Base-by-base conservation (phyloP, 139 green algal genomes). In the Volvox africanus region DNA sequence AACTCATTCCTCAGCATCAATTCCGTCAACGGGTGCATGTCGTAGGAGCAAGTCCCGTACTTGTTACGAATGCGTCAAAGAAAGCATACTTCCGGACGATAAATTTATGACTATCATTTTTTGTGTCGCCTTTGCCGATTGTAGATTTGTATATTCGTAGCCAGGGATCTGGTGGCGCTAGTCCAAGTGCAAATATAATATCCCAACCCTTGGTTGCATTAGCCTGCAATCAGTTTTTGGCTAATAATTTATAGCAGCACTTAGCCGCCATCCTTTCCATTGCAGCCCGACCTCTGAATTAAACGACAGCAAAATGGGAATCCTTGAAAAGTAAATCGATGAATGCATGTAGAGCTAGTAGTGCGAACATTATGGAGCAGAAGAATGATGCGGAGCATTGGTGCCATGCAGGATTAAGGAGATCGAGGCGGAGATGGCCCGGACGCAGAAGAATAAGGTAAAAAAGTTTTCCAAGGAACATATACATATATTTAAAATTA, bases 391-490 rank as follows among this genome's bases (percentile, higher is more conserved):
- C 18, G 3, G 68, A 35, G 9, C 28, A 11, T 89, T 81, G 0
- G 22, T 26, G 13, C 55, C 32, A 14, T 79, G 79, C 94, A 98
- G 95, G 86, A 99, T 99, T 61, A 97, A 98, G 93, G 98, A 99
- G 69, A 99, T 99, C 82, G 98, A 99, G 96, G 61, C 94, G 61
- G 98, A 99, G 94, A 99, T 99, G 97, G 81, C 82, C 71, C 93
- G 97, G 28, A 99, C 98, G 24, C 98, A 99, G 93, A 99, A 99
- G 92, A 99, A 99, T 93, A 99, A 99, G 95, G 97, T 97, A 30
- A 35, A 21, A 32, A 75, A 55, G 44, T 55, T 55, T 5, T 55
- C 44, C 44, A 55, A 14, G 44, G 44, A 55, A 28, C 67, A 75
- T 28, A 28, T 75, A 14, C 24, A 26, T 75, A 14, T 14, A 26